Percentiles rank a stretch among this genome's conserved stretches.
Conservation (phyloP, 805 yeast species). For the Suhomyces kilbournensis region DNA sequence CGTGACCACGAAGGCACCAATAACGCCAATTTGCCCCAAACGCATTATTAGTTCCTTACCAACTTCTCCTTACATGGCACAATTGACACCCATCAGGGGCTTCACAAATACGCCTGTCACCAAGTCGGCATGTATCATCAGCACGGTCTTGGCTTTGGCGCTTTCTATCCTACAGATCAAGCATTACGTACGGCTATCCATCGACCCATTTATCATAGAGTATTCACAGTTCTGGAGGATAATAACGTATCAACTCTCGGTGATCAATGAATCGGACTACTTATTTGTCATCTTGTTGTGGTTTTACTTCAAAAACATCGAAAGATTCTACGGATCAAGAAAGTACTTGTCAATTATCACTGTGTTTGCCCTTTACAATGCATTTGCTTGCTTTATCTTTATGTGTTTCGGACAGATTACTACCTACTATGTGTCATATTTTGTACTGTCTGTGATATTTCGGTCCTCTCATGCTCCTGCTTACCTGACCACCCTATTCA, state of each 20-base stretch:
- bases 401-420: constrained; percentile 43
- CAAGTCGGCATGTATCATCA: constrained; percentile 27
- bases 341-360: constrained; percentile 49
- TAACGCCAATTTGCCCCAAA: neutral
- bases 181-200: constrained; percentile 39
- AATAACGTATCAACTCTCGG: constrained; percentile 47
- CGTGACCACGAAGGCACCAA: neutral
- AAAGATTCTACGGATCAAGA: constrained; percentile 55
- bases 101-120: constrained; percentile 46
- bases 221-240: constrained; percentile 61
- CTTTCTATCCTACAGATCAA: constrained; percentile 46
- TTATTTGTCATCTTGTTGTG: constrained; percentile 42
- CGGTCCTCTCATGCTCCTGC: neutral
- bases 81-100: constrained; percentile 41
- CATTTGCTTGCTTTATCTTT: constrained; percentile 33
- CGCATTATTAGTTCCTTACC: neutral
- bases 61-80: constrained; percentile 22
- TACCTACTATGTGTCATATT: constrained; percentile 9
- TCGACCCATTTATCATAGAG: constrained; percentile 52
- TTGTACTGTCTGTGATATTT: constrained; percentile 4
- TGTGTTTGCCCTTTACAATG: constrained; percentile 48
- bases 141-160: constrained; percentile 37
- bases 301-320: constrained; percentile 54
- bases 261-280: constrained; percentile 59
- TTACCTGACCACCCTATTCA: constrained; percentile 29